A percentile compares a stretch with the other conserved stretches of the same genome.
These are phyloP conservation scores for Leptosphaerulina australis DNA, from an alignment of 2,329 filamentous ascomycete species.

Conservation along the genomic window DNA sequence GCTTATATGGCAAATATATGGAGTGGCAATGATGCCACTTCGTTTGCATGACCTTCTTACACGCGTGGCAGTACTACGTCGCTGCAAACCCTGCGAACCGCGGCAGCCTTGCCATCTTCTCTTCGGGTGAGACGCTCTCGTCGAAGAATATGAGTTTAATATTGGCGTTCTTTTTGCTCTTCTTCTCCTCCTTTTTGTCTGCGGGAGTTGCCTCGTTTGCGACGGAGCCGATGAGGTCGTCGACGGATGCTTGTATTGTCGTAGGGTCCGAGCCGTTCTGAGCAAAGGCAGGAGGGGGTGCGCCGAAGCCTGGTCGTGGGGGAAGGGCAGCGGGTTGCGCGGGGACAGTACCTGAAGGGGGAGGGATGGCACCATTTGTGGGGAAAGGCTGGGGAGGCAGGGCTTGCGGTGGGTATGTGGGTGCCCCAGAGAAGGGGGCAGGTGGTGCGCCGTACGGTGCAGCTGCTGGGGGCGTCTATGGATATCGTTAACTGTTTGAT, in stretches of 20 bases:
- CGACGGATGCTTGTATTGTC: conserved; percentile 52
- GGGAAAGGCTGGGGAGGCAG: conserved; percentile 28
- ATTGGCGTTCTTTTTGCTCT: conserved; percentile 67
- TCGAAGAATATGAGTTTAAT: conserved; percentile 80
- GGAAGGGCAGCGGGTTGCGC: conserved; percentile 36
- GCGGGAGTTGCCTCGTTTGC: conserved; percentile 54
- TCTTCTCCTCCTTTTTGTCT: conserved; percentile 49
- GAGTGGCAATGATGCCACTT: background rate
- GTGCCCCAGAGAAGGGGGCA: conserved; percentile 27
- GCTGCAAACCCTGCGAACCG: conserved; percentile 65
- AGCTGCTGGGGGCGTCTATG: conserved; percentile 31
- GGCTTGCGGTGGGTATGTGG: conserved; percentile 29
- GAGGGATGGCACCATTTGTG: conserved; percentile 31
- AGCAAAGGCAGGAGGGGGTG: conserved; percentile 26
- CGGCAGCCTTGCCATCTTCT: conserved; percentile 80
- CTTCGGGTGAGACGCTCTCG: conserved; percentile 80
- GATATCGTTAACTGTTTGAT: conserved; percentile 14
- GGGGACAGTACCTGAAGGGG: conserved; percentile 41
- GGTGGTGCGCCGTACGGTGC: conserved; percentile 27
- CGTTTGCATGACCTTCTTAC: background rate
- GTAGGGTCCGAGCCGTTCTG: conserved; percentile 21
- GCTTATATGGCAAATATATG: background rate
- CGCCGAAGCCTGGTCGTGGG: conserved; percentile 48
- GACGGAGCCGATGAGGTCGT: conserved; percentile 53
- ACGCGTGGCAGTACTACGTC: conserved; percentile 18